Percentiles rank a stretch among this genome's conserved stretches.
Evolutionary conservation across 257 asterid genomes (phyloP).

Genomic region (Solanum clarkiae): DNA sequence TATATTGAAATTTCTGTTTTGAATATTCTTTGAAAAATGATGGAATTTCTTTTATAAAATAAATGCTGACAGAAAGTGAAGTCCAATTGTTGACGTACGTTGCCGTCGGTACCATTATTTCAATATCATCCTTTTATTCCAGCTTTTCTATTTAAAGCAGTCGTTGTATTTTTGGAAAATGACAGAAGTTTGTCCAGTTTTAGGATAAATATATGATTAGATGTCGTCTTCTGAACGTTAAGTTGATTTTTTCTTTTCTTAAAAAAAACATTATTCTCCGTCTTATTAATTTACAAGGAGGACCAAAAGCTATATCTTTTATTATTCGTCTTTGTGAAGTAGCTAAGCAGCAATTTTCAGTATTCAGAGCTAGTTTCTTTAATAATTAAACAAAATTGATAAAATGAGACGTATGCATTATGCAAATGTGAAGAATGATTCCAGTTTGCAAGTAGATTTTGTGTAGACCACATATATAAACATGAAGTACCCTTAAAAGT

Average conservation of each 20-base stretch:
- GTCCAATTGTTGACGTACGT: constrained; percentile 5
- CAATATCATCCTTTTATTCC: background rate
- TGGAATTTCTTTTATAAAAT: background rate
- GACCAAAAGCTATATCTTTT: background rate
- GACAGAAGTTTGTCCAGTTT: constrained; percentile 6
- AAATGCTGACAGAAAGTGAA: background rate
- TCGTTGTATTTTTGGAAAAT: background rate
- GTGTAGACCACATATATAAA: background rate
- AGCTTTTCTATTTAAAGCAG: background rate
- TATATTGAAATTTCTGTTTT: background rate
- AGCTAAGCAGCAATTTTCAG: background rate
- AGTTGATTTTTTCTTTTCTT: background rate
- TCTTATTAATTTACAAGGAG: background rate
- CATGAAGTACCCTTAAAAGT: background rate
- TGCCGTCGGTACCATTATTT: constrained; percentile 12
- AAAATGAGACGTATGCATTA: background rate
- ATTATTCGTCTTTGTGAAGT: background rate
- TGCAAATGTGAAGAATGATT: background rate
- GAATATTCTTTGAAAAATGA: background rate
- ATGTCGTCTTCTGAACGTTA: constrained; percentile 16
- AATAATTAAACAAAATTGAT: background rate
- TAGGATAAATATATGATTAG: background rate
- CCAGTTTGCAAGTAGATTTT: background rate
- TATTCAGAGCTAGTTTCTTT: background rate
- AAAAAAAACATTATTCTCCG: background rate